Base-by-base conservation (phyloP, 1,139 yeast genomes). In the Saccharomyces hybrid region DNA sequence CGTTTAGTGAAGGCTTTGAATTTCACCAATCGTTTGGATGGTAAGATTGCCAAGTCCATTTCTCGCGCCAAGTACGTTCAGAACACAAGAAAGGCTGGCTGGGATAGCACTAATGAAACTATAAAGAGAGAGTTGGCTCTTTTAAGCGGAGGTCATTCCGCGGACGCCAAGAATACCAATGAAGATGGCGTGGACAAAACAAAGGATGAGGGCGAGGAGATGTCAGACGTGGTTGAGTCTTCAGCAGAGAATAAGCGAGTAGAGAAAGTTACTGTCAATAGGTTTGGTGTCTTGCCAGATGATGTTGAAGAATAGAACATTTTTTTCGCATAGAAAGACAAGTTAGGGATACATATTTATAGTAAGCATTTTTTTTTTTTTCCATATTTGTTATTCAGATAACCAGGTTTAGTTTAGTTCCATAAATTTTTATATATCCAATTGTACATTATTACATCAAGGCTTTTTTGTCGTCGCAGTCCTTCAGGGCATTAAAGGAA, bases 41-140 rank as follows among this genome's bases (percentile, higher is more conserved):
- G 79, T 52, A 86, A 84, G 66, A 84, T 85, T 51, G 80, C 80
- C 58, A 82, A 81, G 61, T 82, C 88, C 63, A 78, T 83, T 38
- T 77, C 78, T 49, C 77, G 88, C 63, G 84, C 88, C 27, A 82
- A 77, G 64, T 80, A 75, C 64, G 81, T 85, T 14, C 85, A 80
- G 61, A 73, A 71, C 29, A 76, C 85, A 3, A 77, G 93, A 69
- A 85, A 84, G 67, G 73, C 87, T 0, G 86, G 83, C 14, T 86
- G 93, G 93, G 90, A 84, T 51, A 75, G 77, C 54, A 83, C 84
- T 55, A 86, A 86, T 66, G 75, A 76, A 56, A 68, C 70, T 46
- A 78, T 80, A 31, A 73, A 66, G 49, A 69, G 73, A 49, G 69
- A 70, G 49, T 63, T 71, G 52, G 65, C 58, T 8, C 52, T 27